phyloP scores from a whole-genome alignment of 352 stramenopile genomes.

The Pythium biforme region DNA sequence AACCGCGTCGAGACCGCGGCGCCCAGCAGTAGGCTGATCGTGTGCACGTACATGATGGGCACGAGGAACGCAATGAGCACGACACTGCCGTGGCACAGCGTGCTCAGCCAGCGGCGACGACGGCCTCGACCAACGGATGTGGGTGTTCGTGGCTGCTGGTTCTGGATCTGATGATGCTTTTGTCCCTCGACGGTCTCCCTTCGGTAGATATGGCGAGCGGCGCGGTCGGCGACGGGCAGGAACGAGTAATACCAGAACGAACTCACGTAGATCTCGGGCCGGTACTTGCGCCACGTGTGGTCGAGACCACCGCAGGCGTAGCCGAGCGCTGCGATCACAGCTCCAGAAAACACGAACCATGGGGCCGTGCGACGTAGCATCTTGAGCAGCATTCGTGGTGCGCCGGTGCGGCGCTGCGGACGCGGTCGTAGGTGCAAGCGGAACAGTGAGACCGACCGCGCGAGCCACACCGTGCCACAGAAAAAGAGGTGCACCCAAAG shows the following conservation, averaged over 20 bases:
- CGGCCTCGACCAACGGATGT: no score
- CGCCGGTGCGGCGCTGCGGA: neutral
- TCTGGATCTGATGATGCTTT: neutral
- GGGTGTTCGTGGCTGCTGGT: neutral
- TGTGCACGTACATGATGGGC: slow-evolving; percentile 9
- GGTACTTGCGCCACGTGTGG: neutral
- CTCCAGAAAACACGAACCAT: slow-evolving; percentile 1
- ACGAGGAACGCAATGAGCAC: slow-evolving; percentile 9
- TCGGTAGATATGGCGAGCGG: slow-evolving; percentile 11
- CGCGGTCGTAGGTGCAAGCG: neutral
- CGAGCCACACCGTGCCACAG: neutral
- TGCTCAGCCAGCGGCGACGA: neutral
- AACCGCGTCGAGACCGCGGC: neutral
- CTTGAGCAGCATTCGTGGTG: neutral
- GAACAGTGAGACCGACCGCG: slow-evolving; percentile 8
- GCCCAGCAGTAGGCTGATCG: slow-evolving; percentile 12
- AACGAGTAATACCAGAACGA: slow-evolving; percentile 11
- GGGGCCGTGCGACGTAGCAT: neutral
- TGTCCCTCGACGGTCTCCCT: slow-evolving; percentile 6
- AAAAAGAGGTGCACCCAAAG: slow-evolving; percentile 13
- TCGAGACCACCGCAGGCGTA: slow-evolving; percentile 2
- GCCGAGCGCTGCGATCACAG: neutral
- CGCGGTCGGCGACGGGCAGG: neutral
- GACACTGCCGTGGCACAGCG: neutral
- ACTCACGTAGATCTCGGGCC: slow-evolving; percentile 13